phyloP scores from a whole-genome alignment of 352 stramenopile genomes.

The Globisporangium solare region DNA sequence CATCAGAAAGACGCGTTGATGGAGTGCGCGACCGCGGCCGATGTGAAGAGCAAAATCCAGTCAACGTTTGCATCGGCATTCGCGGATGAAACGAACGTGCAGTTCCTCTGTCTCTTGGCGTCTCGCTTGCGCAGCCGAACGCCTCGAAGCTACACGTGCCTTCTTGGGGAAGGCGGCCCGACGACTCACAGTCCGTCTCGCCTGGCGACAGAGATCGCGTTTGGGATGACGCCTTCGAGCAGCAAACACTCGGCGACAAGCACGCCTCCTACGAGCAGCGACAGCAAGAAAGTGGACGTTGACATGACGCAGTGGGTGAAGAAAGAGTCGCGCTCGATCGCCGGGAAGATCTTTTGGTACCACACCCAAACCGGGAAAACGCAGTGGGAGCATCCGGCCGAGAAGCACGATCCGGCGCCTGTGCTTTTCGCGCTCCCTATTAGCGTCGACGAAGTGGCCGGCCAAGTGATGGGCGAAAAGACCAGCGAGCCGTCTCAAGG shows the following conservation, averaged over 20 bases:
- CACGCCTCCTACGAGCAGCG: conserved; percentile 1
- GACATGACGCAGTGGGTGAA: conserved; percentile 82
- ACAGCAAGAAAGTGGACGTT: conserved; percentile 28
- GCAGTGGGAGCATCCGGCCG: conserved; percentile 75
- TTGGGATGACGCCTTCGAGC: conserved; percentile 26
- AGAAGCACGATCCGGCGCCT: conserved; percentile 51
- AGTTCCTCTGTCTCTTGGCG: conserved; percentile 60
- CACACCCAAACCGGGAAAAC: conserved; percentile 68
- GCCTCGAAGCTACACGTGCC: conserved; percentile 61
- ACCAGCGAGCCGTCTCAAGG: conserved; percentile 15
- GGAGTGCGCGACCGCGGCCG: conserved; percentile 22
- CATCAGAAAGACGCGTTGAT: conserved; percentile 35
- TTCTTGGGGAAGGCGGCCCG: conserved; percentile 29
- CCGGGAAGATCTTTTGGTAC: conserved; percentile 79
- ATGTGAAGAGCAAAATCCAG: conserved; percentile 40
- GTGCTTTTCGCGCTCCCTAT: conserved; percentile 64
- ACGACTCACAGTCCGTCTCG: conserved; percentile 46
- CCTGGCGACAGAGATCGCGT: conserved; percentile 54
- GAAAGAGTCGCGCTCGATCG: conserved; percentile 67
- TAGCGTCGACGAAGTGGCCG: conserved; percentile 61
- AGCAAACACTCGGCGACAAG: conserved; percentile 16
- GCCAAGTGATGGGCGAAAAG: conserved; percentile 66
- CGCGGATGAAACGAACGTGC: conserved; percentile 32
- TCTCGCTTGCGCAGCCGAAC: conserved; percentile 55
- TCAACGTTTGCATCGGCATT: conserved; percentile 31